Conservation (phyloP, 31 red algal genomes). For the Odonthalia washingtoniensis region DNA sequence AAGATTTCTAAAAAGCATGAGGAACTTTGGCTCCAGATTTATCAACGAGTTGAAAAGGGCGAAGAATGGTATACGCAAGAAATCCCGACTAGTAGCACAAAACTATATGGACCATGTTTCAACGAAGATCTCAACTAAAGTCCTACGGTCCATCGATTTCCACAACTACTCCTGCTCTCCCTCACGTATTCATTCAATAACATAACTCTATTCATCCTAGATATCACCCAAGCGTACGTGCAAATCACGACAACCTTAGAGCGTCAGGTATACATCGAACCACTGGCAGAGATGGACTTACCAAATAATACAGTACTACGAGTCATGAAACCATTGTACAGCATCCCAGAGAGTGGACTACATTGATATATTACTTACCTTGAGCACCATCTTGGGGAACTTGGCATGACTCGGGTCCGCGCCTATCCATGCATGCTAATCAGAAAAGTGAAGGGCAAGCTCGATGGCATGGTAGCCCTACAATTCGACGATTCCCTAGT, state of each 20-base stretch:
- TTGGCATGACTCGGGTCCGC: neutral
- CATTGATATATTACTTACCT: slow-evolving; percentile 25
- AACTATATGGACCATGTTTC: neutral
- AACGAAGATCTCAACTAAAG: too few relatives aligned
- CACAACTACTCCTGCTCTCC: too few relatives aligned
- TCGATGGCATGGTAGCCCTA: neutral
- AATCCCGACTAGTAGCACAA: slow-evolving; percentile 5
- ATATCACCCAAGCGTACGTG: neutral
- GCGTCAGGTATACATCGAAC: neutral
- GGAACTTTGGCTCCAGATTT: too few relatives aligned
- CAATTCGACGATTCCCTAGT: slow-evolving; percentile 11
- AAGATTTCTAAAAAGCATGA: too few relatives aligned
- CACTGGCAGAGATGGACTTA: slow-evolving; percentile 24
- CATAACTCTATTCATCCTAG: too few relatives aligned
- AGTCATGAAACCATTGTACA: slow-evolving; percentile 20
- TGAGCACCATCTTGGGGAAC: neutral
- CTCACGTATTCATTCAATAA: too few relatives aligned
- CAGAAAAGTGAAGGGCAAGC: neutral
- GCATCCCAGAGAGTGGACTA: slow-evolving; percentile 20
- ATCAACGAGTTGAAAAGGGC: too few relatives aligned
- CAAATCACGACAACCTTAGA: slow-evolving; percentile 5
- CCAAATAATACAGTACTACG: neutral
- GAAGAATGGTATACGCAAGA: too few relatives aligned
- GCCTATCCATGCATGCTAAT: slow-evolving; percentile 3
- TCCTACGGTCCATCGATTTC: too few relatives aligned